Evolutionary conservation across 1,284 basidiomycete genomes (phyloP).

Genomic region (Hypsizygus ulmarius): DNA sequence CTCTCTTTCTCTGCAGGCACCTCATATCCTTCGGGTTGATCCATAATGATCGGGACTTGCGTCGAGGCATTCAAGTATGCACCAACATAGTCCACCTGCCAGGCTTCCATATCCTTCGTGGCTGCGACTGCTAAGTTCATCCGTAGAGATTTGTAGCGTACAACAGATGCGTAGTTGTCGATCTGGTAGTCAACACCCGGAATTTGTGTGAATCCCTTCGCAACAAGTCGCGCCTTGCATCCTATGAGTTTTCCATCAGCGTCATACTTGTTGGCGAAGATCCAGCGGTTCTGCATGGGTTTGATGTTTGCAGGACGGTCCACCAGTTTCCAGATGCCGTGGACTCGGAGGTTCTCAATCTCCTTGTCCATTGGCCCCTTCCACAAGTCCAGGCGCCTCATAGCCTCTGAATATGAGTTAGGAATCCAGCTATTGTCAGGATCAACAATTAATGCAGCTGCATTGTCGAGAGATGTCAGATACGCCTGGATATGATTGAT

Average conservation of each 20-base stretch:
- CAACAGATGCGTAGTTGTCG: conserved; percentile 31
- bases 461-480: not conserved
- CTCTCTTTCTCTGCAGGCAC: too few relatives aligned
- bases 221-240: conserved; percentile 7
- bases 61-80: conserved; percentile 28
- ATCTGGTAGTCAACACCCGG: conserved; percentile 12
- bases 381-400: conserved; percentile 8
- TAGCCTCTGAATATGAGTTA: conserved; percentile 1
- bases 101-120: conserved; percentile 17
- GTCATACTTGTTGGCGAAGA: conserved; percentile 15
- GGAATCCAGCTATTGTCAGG: not conserved
- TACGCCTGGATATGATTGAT: not conserved
- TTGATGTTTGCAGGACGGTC: not conserved
- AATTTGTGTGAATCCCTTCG: conserved; percentile 12
- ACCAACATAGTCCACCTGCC: conserved; percentile 29
- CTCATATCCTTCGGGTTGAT: conserved; percentile 15
- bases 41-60: conserved; percentile 18
- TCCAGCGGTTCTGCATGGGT: conserved; percentile 17
- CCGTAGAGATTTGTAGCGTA: conserved; percentile 26
- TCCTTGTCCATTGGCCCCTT: not conserved
- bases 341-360: not conserved
- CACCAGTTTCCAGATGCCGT: too few relatives aligned
- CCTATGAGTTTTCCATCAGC: conserved; percentile 7
- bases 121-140: conserved; percentile 29
- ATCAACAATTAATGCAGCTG: not conserved